Evolutionary conservation across 495 filamentous ascomycete genomes (phyloP), one percentile per base, ranked within the genome.

Genomic region (Cercophora sp.): DNA sequence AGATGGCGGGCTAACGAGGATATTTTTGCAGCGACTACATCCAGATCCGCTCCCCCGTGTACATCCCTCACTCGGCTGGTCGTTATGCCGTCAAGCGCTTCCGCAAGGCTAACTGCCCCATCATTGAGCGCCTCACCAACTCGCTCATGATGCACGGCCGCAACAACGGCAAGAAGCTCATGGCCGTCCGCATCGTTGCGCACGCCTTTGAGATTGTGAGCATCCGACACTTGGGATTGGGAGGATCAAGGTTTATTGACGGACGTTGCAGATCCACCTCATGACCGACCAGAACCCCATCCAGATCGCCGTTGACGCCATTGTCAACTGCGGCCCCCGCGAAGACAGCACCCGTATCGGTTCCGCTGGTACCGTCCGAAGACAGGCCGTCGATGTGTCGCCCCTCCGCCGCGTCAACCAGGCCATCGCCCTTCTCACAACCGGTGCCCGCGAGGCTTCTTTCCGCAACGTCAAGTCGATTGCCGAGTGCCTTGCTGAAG

Each of bases 121-220:
- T 99, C 83, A 96, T 99, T 66, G 93, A 99, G 87, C 92, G 93
- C 72, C 86, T 99, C 55, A 97, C 94, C 79, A 99, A 99, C 85
- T 97, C 93, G 22, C 85, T 99, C 64, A 99, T 99, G 93, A 97
- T 97, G 94, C 96, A 99, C 84, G 93, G 93, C 71, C 94, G 93
- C 77, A 99, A 99, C 86, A 97, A 95, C 88, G 93, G 93, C 78
- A 99, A 99, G 87, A 99, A 99, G 89, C 86, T 97, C 60, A 95
- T 94, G 89, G 94, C 93, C 70, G 91, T 96, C 73, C 91, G 93
- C 74, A 99, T 99, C 59, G 92, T 99, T 67, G 91, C 92, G 56
- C 93, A 99, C 79, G 76, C 92, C 63, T 99, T 99, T 76, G 94
- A 96, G 80, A 97, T 99, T 71, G 91, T 96, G 84, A 76, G 91